These are phyloP conservation scores for Epichloe festucae DNA, from an alignment of 2,329 filamentous ascomycete genomes.

Conservation along the genomic window DNA sequence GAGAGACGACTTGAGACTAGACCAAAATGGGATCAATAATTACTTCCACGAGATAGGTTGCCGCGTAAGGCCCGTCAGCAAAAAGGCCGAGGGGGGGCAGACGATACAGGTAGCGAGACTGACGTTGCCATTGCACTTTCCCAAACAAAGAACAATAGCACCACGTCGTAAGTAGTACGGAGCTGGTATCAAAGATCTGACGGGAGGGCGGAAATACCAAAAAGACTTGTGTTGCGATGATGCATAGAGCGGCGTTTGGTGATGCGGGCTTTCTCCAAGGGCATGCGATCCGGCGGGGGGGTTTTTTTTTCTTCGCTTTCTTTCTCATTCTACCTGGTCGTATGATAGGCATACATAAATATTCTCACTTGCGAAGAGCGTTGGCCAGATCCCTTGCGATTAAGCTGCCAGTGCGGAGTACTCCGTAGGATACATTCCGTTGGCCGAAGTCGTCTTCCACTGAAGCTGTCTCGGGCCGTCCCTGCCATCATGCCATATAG, in stretches of 20 bases:
- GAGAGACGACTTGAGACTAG: slow-evolving; percentile 57
- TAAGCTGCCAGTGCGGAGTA: no score
- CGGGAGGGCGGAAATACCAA: not conserved
- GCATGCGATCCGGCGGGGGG: not conserved
- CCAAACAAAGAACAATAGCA: slow-evolving; percentile 38
- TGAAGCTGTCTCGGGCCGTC: no score
- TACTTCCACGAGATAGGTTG: slow-evolving; percentile 71
- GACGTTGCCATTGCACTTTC: slow-evolving; percentile 69
- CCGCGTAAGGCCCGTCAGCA: slow-evolving; percentile 46
- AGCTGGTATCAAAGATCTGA: not conserved
- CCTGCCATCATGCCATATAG: no score
- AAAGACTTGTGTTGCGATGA: not conserved
- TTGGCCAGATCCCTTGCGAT: no score
- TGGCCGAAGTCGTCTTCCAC: no score
- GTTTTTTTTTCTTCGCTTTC: not conserved
- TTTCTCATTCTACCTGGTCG: not conserved
- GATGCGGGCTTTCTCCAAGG: not conserved
- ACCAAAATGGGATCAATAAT: slow-evolving; percentile 55
- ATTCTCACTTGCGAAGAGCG: no score
- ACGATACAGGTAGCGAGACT: slow-evolving; percentile 50
- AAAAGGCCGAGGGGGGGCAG: slow-evolving; percentile 47
- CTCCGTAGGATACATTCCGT: no score
- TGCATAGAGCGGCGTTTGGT: slow-evolving; percentile 7
- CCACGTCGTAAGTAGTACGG: slow-evolving; percentile 16
- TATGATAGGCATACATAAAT: no score